phyloP scores from a whole-genome alignment of 179 eudicot genomes.

The Silene noctiflora region DNA sequence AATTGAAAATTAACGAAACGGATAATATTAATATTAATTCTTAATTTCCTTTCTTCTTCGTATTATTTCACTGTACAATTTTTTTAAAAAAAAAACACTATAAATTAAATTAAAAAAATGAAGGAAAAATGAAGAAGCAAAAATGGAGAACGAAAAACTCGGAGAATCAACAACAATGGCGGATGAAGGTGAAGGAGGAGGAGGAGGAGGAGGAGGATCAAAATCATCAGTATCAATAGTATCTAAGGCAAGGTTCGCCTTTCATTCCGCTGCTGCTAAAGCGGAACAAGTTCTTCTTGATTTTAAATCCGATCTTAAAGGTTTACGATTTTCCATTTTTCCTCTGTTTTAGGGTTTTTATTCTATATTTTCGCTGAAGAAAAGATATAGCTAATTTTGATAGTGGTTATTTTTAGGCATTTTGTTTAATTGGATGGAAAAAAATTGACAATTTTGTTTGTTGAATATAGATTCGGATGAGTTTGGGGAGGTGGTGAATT shows the following conservation, averaged over 20 bases:
- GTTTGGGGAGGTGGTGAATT: slow-evolving; percentile 20
- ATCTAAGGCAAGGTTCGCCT: slow-evolving; percentile 79
- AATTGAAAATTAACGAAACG: not conserved
- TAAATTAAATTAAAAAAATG: not conserved
- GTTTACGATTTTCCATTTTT: slow-evolving; percentile 22
- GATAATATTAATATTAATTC: not conserved
- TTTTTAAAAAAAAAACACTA: too few species aligned
- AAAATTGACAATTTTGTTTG: not conserved
- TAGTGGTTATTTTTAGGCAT: not conserved
- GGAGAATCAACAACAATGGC: slow-evolving; percentile 10
- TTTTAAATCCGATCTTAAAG: slow-evolving; percentile 71
- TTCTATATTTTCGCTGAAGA: slow-evolving; percentile 28
- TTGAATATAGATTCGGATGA: slow-evolving; percentile 36
- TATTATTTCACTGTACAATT: too few species aligned
- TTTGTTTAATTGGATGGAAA: not conserved
- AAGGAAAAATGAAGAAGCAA: not conserved
- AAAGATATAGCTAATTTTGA: slow-evolving; percentile 2
- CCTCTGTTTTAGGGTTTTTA: not conserved
- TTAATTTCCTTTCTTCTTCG: slow-evolving; percentile 3
- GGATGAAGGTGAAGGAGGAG: not conserved
- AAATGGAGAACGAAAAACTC: not conserved
- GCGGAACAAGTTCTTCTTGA: slow-evolving; percentile 79
- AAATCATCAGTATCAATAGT: slow-evolving; percentile 33
- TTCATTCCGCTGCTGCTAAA: slow-evolving; percentile 94
- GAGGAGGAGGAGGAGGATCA: slow-evolving; percentile 52